phyloP scores from a whole-genome alignment of 1,284 basidiomycete species.

The Ganoderma multipileum region DNA sequence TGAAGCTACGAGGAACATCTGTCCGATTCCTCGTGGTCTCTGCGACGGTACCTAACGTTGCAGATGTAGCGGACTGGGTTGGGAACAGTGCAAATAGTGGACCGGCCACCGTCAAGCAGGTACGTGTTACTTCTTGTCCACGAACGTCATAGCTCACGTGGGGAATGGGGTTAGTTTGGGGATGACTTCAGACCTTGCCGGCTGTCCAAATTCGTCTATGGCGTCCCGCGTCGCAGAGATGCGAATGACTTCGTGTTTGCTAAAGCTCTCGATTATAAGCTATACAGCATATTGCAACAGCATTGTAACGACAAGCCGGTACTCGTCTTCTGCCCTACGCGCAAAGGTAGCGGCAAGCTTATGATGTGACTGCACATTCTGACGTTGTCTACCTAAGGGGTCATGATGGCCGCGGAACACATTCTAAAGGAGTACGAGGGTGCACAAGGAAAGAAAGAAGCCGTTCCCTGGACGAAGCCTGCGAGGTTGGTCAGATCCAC shows the following conservation, averaged over 20 bases:
- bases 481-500: slow-evolving; percentile 46
- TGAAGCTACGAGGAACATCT: slow-evolving; percentile 75
- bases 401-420: slow-evolving; percentile 74
- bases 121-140: slow-evolving; percentile 38
- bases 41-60: slow-evolving; percentile 93
- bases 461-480: slow-evolving; percentile 70
- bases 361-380: not conserved
- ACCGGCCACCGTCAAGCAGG: slow-evolving; percentile 78
- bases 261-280: slow-evolving; percentile 74
- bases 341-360: slow-evolving; percentile 64
- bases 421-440: slow-evolving; percentile 76
- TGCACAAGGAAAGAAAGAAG: slow-evolving; percentile 53
- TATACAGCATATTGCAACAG: slow-evolving; percentile 74
- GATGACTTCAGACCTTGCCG: slow-evolving; percentile 91
- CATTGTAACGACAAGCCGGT: slow-evolving; percentile 82
- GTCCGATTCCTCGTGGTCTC: slow-evolving; percentile 91
- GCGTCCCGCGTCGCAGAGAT: slow-evolving; percentile 61
- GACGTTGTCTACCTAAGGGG: slow-evolving; percentile 50
- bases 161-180: slow-evolving; percentile 75
- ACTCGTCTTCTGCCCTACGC: slow-evolving; percentile 85
- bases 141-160: not conserved
- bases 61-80: slow-evolving; percentile 92
- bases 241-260: slow-evolving; percentile 86
- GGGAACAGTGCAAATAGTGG: slow-evolving; percentile 53
- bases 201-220: slow-evolving; percentile 75